Evolutionary conservation across 106 monocot genomes (phyloP).

Genomic region (Alisma plantagoaquatica): DNA sequence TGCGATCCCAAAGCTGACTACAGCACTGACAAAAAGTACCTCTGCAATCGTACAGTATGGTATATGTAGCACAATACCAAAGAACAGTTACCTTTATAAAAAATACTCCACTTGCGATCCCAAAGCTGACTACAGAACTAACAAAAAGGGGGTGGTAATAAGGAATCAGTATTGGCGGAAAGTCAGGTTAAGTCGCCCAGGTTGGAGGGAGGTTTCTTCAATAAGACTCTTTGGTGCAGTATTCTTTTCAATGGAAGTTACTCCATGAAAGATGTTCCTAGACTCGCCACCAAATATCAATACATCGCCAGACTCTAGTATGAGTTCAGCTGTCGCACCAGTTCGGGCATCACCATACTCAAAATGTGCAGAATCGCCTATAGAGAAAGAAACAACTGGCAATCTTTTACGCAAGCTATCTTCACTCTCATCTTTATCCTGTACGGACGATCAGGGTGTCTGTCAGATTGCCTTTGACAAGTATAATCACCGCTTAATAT

Average conservation of each 20-base stretch:
- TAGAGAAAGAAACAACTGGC: constrained; percentile 61
- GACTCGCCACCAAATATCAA: constrained; percentile 57
- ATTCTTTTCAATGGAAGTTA: constrained; percentile 17
- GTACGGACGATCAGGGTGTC: not conserved
- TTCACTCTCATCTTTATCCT: constrained; percentile 56
- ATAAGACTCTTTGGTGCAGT: constrained; percentile 26
- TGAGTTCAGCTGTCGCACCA: constrained; percentile 21
- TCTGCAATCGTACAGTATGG: too few species aligned
- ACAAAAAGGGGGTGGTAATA: too few species aligned
- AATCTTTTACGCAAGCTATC: constrained; percentile 32
- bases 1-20: too few species aligned
- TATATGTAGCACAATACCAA: too few species aligned
- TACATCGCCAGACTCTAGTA: constrained; percentile 59
- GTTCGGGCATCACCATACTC: constrained; percentile 25
- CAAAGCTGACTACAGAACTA: too few species aligned
- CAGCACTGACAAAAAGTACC: too few species aligned
- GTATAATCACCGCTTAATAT: too few species aligned
- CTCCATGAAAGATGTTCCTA: constrained; percentile 48
- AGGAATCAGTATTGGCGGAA: constrained; percentile 50
- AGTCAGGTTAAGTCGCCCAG: constrained; percentile 54
- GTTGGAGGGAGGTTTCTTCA: constrained; percentile 25
- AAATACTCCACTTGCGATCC: too few species aligned
- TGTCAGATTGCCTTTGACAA: not conserved
- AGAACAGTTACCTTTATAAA: too few species aligned
- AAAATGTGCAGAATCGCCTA: constrained; percentile 57